Percentiles rank a stretch among this genome's conserved stretches.
Conservation (phyloP, 257 asterid species). For the Gynochthodes officinalis region DNA sequence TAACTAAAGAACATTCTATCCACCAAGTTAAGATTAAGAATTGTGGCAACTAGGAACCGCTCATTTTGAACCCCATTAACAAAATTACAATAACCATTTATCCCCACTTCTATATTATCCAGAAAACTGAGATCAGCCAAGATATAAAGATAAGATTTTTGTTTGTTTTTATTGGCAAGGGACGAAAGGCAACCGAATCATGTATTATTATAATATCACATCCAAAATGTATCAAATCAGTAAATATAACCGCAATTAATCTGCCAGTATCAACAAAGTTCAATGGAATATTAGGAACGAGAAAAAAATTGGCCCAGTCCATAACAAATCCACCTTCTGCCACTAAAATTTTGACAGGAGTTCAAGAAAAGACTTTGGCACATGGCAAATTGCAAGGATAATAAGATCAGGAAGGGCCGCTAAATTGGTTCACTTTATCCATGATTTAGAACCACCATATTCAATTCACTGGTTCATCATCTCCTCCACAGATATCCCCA, state of each 20-base stretch:
- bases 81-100: too few relatives aligned
- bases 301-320: not conserved
- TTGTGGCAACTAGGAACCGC: slow-evolving; percentile 13
- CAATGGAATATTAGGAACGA: not conserved
- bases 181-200: not conserved
- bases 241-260: not conserved
- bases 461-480: not conserved
- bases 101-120: not conserved
- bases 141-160: not conserved
- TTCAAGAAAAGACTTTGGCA: slow-evolving; percentile 11
- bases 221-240: not conserved
- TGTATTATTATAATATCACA: not conserved
- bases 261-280: not conserved
- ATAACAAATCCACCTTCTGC: slow-evolving; percentile 39
- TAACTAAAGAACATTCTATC: not conserved
- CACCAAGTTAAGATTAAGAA: not conserved
- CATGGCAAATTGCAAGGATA: slow-evolving; percentile 4
- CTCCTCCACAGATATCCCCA: not conserved
- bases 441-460: not conserved
- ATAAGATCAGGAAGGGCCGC: not conserved
- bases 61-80: not conserved
- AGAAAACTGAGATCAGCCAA: not conserved
- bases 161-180: too few relatives aligned
- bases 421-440: slow-evolving; percentile 1
- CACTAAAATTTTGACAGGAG: slow-evolving; percentile 46